These are phyloP conservation scores for Articulospora tetracladia DNA, from an alignment of 495 filamentous ascomycete genomes.

Conservation along the genomic window DNA sequence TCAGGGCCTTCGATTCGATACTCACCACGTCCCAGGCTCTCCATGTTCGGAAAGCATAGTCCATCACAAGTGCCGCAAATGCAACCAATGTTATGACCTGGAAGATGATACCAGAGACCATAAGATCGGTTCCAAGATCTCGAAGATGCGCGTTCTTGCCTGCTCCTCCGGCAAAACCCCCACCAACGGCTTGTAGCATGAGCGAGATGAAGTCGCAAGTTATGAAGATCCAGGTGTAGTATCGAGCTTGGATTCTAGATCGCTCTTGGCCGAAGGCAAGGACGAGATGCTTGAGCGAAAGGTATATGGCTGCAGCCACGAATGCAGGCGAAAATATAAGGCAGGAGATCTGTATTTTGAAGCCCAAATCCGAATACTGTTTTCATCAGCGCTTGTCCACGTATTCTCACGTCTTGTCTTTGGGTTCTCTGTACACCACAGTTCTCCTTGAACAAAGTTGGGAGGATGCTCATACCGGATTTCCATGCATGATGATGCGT, in stretches of 20 bases:
- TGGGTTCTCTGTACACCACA: slow-evolving; percentile 28
- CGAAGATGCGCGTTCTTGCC: slow-evolving; percentile 32
- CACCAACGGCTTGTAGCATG: slow-evolving; percentile 60
- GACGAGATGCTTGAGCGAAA: slow-evolving; percentile 63
- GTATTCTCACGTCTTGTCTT: slow-evolving; percentile 29
- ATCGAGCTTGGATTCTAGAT: slow-evolving; percentile 50
- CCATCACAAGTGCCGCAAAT: slow-evolving; percentile 47
- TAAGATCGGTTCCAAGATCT: slow-evolving; percentile 55
- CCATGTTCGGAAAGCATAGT: slow-evolving; percentile 45
- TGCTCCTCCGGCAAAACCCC: slow-evolving; percentile 53
- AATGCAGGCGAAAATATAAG: slow-evolving; percentile 62
- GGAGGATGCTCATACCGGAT: slow-evolving; percentile 5
- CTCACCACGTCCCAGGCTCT: slow-evolving; percentile 27
- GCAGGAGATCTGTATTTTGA: slow-evolving; percentile 53
- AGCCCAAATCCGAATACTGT: slow-evolving; percentile 31
- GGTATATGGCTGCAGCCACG: slow-evolving; percentile 59
- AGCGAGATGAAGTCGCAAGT: slow-evolving; percentile 62
- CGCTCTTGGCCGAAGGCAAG: slow-evolving; percentile 48
- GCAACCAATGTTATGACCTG: slow-evolving; percentile 61
- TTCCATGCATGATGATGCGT: slow-evolving; percentile 16
- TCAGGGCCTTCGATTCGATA: slow-evolving; percentile 28
- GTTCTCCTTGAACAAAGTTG: not conserved
- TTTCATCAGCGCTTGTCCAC: slow-evolving; percentile 24
- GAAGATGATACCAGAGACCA: slow-evolving; percentile 67
- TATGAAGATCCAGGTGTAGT: slow-evolving; percentile 67